These are phyloP conservation scores for Sarocladiaceae sp. DNA, from an alignment of 2,329 filamentous ascomycete species.

Conservation along the genomic window DNA sequence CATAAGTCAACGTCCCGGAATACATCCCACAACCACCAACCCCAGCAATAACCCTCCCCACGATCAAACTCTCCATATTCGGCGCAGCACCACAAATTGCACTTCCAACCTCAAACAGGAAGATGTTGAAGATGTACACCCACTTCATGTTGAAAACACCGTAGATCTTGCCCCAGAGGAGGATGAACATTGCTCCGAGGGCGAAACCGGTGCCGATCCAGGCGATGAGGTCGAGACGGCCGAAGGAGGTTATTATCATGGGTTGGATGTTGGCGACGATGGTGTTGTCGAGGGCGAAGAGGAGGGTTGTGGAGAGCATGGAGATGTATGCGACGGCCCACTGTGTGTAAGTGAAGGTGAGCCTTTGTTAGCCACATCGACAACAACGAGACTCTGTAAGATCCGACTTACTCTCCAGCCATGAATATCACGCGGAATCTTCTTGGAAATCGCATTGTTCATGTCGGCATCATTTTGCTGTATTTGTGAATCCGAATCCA, in stretches of 20 bases:
- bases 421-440: not conserved
- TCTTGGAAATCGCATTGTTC: too few species aligned
- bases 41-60: constrained; percentile 38
- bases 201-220: constrained; percentile 36
- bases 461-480: too few species aligned
- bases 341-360: constrained; percentile 1
- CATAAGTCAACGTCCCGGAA: constrained; percentile 21
- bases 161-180: constrained; percentile 29
- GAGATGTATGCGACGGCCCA: constrained; percentile 13
- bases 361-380: not conserved
- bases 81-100: constrained; percentile 34
- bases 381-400: not conserved
- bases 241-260: constrained; percentile 29
- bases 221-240: constrained; percentile 29
- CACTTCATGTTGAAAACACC: constrained; percentile 41
- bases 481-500: too few species aligned
- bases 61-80: constrained; percentile 37
- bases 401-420: not conserved
- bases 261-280: constrained; percentile 44
- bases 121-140: constrained; percentile 21
- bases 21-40: constrained; percentile 37
- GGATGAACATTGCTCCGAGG: constrained; percentile 32
- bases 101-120: constrained; percentile 21
- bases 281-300: constrained; percentile 44
- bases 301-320: constrained; percentile 20